Conservation (phyloP, 306 rosid species). For the Ochetophila trinervis region DNA sequence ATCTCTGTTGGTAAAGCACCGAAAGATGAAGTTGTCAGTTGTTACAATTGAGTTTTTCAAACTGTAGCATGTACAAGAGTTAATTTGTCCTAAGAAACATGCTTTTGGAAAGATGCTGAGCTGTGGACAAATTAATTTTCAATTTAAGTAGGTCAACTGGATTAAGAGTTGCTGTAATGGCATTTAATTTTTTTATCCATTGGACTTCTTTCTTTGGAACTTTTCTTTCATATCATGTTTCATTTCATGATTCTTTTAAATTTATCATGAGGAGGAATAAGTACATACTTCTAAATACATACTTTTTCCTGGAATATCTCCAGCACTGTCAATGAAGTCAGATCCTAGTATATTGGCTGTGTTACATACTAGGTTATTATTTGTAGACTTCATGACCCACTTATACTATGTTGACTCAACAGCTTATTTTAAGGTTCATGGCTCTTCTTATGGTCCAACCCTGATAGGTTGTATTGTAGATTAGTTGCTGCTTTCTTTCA, state of each 20-base stretch:
- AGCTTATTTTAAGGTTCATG: no score
- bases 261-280: not conserved
- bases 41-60: no score
- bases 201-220: not conserved
- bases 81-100: no score
- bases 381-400: no score
- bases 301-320: not conserved
- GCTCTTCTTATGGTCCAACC: no score
- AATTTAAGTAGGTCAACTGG: no score
- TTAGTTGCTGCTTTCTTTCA: not conserved
- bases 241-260: not conserved
- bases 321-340: not conserved
- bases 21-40: not conserved
- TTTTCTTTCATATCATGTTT: not conserved
- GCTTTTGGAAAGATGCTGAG: no score
- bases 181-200: not conserved
- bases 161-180: not conserved
- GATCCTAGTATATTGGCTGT: not conserved
- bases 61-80: no score
- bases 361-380: no score
- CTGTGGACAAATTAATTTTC: no score
- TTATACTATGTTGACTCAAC: no score
- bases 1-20: not conserved
- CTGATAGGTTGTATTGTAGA: not conserved
- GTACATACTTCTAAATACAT: not conserved